These are phyloP conservation scores for Penicillium canescens DNA, from an alignment of 495 filamentous ascomycete species.

Conservation along the genomic window DNA sequence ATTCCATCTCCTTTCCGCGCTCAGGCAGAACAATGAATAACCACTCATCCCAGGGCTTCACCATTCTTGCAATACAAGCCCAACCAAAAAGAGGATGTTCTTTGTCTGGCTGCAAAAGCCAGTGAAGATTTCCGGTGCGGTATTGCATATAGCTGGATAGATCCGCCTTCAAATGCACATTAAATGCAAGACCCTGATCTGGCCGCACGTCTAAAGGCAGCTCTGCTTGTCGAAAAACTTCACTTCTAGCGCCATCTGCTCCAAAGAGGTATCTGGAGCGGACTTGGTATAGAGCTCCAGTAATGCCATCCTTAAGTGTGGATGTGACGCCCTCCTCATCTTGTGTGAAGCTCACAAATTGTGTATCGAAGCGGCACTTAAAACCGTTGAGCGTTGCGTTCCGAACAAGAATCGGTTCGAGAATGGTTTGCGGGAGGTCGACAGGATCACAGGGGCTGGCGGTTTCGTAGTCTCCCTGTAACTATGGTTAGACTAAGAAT, in stretches of 20 bases:
- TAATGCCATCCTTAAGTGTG: conserved; percentile 41
- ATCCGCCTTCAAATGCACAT: conserved; percentile 53
- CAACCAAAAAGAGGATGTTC: conserved; percentile 43
- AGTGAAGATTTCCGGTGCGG: conserved; percentile 58
- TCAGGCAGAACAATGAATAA: conserved; percentile 52
- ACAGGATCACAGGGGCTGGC: conserved; percentile 49
- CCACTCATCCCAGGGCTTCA: conserved; percentile 59
- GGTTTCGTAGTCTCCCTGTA: conserved; percentile 51
- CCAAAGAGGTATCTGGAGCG: conserved; percentile 57
- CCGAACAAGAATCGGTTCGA: conserved; percentile 53
- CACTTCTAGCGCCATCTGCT: conserved; percentile 55
- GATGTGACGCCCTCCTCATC: conserved; percentile 31
- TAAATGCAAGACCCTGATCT: conserved; percentile 54
- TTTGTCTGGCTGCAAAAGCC: conserved; percentile 50
- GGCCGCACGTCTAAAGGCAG: conserved; percentile 52
- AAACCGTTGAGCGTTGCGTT: conserved; percentile 43
- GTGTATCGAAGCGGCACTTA: conserved; percentile 44
- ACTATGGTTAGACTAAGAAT: not conserved
- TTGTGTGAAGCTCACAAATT: conserved; percentile 29
- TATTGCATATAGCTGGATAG: conserved; percentile 48
- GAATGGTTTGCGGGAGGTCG: conserved; percentile 50
- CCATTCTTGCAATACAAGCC: conserved; percentile 47
- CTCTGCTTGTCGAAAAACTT: conserved; percentile 47
- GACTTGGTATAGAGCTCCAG: conserved; percentile 40
- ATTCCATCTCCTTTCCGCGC: conserved; percentile 30